These are phyloP conservation scores for Acephala macrosclerotiorum DNA, from an alignment of 2,329 filamentous ascomycete genomes.

Conservation along the genomic window DNA sequence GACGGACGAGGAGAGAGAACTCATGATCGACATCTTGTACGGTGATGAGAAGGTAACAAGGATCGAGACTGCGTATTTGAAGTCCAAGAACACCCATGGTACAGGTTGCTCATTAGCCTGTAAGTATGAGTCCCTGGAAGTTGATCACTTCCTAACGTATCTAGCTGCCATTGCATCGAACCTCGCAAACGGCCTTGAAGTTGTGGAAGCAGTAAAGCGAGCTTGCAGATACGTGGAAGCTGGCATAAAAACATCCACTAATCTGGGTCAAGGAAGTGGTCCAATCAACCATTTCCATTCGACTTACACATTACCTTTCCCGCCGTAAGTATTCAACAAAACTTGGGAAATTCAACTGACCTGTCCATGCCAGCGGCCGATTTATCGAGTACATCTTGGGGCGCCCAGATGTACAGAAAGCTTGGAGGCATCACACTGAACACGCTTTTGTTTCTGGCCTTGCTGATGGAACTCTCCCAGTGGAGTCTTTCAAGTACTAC, in stretches of 20 bases:
- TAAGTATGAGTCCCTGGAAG: conserved; percentile 50
- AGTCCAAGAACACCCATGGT: conserved; percentile 86
- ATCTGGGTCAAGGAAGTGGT: conserved; percentile 68
- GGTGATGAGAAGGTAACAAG: conserved; percentile 65
- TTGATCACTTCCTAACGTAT: conserved; percentile 17
- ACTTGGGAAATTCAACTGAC: conserved; percentile 4
- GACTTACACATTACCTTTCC: conserved; percentile 70
- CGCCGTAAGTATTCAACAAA: conserved; percentile 50
- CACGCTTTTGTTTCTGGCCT: conserved; percentile 84
- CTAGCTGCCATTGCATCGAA: conserved; percentile 77
- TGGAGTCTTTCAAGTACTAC: conserved; percentile 85
- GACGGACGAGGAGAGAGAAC: conserved; percentile 62
- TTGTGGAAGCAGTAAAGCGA: conserved; percentile 67
- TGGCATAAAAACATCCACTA: conserved; percentile 61
- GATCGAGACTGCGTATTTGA: conserved; percentile 75
- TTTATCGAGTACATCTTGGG: conserved; percentile 86
- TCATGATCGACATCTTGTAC: conserved; percentile 81
- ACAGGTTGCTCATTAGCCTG: conserved; percentile 94
- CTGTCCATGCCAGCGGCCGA: conserved; percentile 59
- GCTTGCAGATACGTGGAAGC: conserved; percentile 76
- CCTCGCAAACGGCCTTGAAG: conserved; percentile 63
- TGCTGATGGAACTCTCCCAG: conserved; percentile 76
- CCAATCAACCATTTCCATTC: conserved; percentile 85
- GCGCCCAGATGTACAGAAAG: conserved; percentile 73
- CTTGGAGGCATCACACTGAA: conserved; percentile 80